Evolutionary conservation across 2,329 filamentous ascomycete genomes (phyloP).

Genomic region (Aureobasidium melanogenum): DNA sequence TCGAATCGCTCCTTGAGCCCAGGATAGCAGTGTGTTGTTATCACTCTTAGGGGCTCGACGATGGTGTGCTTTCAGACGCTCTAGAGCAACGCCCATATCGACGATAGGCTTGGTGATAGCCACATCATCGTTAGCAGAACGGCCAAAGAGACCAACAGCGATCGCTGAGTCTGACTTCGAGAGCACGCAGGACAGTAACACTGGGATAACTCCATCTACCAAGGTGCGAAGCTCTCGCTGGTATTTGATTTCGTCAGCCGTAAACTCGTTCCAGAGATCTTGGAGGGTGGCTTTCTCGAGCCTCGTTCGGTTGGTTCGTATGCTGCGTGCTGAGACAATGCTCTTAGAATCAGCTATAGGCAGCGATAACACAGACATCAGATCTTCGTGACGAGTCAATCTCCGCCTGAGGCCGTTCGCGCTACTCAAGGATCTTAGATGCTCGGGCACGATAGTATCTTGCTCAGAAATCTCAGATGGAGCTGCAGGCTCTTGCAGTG

Average conservation of each 20-base stretch:
- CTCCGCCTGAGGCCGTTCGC: slow-evolving; percentile 54
- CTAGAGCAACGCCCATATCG: slow-evolving; percentile 84
- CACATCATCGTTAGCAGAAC: slow-evolving; percentile 47
- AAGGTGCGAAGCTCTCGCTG: slow-evolving; percentile 84
- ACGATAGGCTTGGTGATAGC: slow-evolving; percentile 78
- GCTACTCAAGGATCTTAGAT: slow-evolving; percentile 13
- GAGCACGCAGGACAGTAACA: slow-evolving; percentile 76
- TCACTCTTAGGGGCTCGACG: slow-evolving; percentile 69
- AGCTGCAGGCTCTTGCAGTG: slow-evolving; percentile 29
- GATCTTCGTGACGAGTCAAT: slow-evolving; percentile 83
- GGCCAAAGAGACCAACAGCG: slow-evolving; percentile 59
- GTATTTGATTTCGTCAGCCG: slow-evolving; percentile 78
- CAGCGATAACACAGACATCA: slow-evolving; percentile 84
- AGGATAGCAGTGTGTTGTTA: slow-evolving; percentile 62
- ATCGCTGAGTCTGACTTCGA: slow-evolving; percentile 51
- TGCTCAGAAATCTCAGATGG: slow-evolving; percentile 21
- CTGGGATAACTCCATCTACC: slow-evolving; percentile 90
- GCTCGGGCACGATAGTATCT: slow-evolving; percentile 17
- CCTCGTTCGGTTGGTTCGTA: slow-evolving; percentile 62
- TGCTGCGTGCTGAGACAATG: slow-evolving; percentile 67
- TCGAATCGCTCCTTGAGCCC: slow-evolving; percentile 69
- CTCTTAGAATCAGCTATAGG: slow-evolving; percentile 56
- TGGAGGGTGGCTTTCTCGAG: slow-evolving; percentile 59
- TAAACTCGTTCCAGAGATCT: slow-evolving; percentile 71
- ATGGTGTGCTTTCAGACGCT: slow-evolving; percentile 73